These are phyloP conservation scores for Sugiyamaella smithiae DNA, from an alignment of 805 yeast species.

Conservation along the genomic window DNA sequence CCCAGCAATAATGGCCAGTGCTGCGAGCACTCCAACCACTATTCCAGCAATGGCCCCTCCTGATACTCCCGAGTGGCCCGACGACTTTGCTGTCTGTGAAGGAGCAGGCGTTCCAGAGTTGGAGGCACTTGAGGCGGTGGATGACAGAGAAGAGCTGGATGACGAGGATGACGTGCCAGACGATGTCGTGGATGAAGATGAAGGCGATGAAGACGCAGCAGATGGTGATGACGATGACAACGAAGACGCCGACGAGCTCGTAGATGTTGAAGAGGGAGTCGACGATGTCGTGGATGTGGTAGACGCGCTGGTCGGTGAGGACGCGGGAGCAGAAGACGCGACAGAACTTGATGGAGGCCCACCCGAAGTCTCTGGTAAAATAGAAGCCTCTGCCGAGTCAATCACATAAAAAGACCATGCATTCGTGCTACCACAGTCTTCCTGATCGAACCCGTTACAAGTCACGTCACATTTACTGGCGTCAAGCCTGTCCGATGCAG, in stretches of 20 bases:
- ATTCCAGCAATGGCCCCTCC: constrained; percentile 61
- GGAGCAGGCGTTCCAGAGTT: constrained; percentile 32
- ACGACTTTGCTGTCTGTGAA: constrained; percentile 28
- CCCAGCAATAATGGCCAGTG: constrained; percentile 41
- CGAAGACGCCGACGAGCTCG: constrained; percentile 19
- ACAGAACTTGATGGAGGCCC: constrained; percentile 29
- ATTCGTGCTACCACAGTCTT: constrained; percentile 61
- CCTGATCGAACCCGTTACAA: constrained; percentile 64
- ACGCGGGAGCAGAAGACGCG: constrained; percentile 26
- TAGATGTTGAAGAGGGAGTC: constrained; percentile 17
- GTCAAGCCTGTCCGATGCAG: constrained; percentile 34
- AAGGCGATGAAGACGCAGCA: constrained; percentile 19
- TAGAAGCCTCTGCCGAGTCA: constrained; percentile 22
- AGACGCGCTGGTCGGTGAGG: constrained; percentile 19
- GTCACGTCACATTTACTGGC: constrained; percentile 40
- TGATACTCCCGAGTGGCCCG: constrained; percentile 26
- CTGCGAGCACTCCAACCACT: constrained; percentile 53
- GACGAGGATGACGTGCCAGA: constrained; percentile 18
- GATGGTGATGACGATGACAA: constrained; percentile 13
- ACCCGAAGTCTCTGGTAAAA: constrained; percentile 19
- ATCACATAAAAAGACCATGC: constrained; percentile 31
- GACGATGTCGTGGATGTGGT: constrained; percentile 17
- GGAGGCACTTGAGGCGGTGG: constrained; percentile 25
- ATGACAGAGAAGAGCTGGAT: constrained; percentile 18
- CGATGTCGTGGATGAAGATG: constrained; percentile 18